Percentiles rank a stretch among this genome's conserved stretches.
Evolutionary conservation across 2,329 filamentous ascomycete species (phyloP).

Genomic region (Pseudogymnoascus sp.): DNA sequence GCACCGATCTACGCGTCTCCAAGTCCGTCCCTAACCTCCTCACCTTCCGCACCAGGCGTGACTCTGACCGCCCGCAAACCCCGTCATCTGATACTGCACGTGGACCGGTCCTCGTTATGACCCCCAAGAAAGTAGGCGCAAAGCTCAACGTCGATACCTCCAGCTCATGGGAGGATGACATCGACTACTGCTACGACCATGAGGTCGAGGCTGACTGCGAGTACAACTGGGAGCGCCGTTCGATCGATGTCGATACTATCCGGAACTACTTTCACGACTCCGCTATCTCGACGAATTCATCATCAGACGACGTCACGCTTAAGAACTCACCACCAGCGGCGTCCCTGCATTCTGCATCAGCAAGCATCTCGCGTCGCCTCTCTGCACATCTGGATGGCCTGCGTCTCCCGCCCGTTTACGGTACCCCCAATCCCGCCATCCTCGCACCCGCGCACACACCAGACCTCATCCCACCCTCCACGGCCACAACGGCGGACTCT

Average conservation of each 20-base stretch:
- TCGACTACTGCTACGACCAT: conserved; percentile 64
- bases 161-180: conserved; percentile 57
- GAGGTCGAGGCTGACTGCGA: conserved; percentile 59
- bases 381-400: not conserved
- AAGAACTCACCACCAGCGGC: not conserved
- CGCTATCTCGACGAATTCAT: not conserved
- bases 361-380: not conserved
- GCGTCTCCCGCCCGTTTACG: conserved; percentile 13
- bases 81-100: not conserved
- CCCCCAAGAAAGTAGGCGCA: not conserved
- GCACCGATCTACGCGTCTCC: conserved; percentile 23
- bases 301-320: not conserved
- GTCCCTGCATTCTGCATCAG: not conserved
- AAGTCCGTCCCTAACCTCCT: conserved; percentile 23
- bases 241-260: conserved; percentile 36
- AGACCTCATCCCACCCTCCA: conserved; percentile 26
- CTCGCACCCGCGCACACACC: conserved; percentile 23
- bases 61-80: not conserved
- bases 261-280: conserved; percentile 2
- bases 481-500: not conserved
- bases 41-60: not conserved
- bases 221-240: conserved; percentile 56
- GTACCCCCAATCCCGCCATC: conserved; percentile 25
- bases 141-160: conserved; percentile 26
- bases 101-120: not conserved